Conservation (phyloP, 176 grass and related monocot genomes). For the Alopecurus myosuroides region DNA sequence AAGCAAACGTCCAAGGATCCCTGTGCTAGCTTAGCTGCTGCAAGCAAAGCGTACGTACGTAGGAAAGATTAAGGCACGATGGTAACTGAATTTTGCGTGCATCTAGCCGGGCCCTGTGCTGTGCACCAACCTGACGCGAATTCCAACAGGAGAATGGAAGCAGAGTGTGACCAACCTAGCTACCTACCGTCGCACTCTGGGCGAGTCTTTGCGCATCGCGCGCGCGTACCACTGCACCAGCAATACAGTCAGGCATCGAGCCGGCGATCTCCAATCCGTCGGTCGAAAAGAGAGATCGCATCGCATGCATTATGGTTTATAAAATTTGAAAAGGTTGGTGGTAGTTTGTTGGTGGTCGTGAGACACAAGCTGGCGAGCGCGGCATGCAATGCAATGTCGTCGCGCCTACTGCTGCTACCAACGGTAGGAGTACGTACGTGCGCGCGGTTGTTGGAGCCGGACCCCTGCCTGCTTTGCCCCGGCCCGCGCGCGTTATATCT, state of each 20-base stretch:
- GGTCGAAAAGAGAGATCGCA: not conserved
- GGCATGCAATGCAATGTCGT: slow-evolving; percentile 19
- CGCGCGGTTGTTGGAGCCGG: slow-evolving; percentile 30
- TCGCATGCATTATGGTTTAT: not conserved
- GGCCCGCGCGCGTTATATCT: slow-evolving; percentile 14
- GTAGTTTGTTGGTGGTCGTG: not conserved
- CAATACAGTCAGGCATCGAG: not conserved
- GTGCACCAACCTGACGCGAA: not conserved
- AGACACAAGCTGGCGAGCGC: slow-evolving; percentile 5
- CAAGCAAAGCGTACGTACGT: too few relatives aligned
- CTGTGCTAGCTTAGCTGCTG: too few relatives aligned
- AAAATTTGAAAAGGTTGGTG: not conserved
- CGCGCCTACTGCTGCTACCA: not conserved
- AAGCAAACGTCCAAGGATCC: too few relatives aligned
- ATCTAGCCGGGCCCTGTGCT: not conserved
- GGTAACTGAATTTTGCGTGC: not conserved
- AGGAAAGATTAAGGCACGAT: not conserved
- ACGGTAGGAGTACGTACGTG: not conserved
- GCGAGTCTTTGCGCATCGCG: too few relatives aligned
- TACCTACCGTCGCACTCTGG: not conserved
- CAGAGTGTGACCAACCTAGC: not conserved
- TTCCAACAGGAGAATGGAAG: not conserved
- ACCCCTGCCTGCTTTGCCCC: not conserved
- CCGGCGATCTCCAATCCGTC: not conserved
- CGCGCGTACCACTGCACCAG: not conserved